Evolutionary conservation across 2,329 filamentous ascomycete genomes (phyloP).

Genomic region (Paecilomyces niveus): DNA sequence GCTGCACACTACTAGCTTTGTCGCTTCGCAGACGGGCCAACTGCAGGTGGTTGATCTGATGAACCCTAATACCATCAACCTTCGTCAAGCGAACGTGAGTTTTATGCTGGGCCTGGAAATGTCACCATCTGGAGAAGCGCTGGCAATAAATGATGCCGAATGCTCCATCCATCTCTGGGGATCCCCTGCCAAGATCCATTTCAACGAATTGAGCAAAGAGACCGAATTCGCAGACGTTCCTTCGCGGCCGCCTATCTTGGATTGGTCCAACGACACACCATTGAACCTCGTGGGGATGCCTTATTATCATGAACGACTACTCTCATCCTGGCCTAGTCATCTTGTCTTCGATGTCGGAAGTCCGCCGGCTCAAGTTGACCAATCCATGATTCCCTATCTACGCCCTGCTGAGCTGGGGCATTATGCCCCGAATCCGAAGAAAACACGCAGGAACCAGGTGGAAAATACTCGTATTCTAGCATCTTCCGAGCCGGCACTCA

Average conservation of each 20-base stretch:
- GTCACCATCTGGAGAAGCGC: conserved; percentile 77
- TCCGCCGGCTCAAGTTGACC: conserved; percentile 68
- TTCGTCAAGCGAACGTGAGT: conserved; percentile 73
- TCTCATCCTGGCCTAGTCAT: conserved; percentile 85
- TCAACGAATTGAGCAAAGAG: conserved; percentile 72
- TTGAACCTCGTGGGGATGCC: conserved; percentile 84
- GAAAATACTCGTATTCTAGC: conserved; percentile 65
- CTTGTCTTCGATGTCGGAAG: conserved; percentile 79
- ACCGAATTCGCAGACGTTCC: conserved; percentile 68
- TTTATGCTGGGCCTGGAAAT: conserved; percentile 78
- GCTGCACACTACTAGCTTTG: conserved; percentile 89
- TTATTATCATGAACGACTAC: conserved; percentile 78
- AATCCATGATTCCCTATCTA: conserved; percentile 60
- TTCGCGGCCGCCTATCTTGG: conserved; percentile 55
- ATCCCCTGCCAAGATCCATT: conserved; percentile 75
- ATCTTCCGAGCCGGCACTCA: conserved; percentile 54
- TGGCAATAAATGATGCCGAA: conserved; percentile 73
- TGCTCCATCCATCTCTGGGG: conserved; percentile 82
- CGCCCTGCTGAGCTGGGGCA: conserved; percentile 67
- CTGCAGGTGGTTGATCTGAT: conserved; percentile 94
- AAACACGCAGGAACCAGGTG: conserved; percentile 70
- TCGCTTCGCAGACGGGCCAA: conserved; percentile 84
- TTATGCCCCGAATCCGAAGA: conserved; percentile 70
- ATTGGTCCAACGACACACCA: conserved; percentile 69
- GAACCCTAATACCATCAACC: conserved; percentile 81